Evolutionary conservation across 352 stramenopile species (phyloP), one percentile per base, ranked within the genome.

Genomic region (Pythium monospermum): DNA sequence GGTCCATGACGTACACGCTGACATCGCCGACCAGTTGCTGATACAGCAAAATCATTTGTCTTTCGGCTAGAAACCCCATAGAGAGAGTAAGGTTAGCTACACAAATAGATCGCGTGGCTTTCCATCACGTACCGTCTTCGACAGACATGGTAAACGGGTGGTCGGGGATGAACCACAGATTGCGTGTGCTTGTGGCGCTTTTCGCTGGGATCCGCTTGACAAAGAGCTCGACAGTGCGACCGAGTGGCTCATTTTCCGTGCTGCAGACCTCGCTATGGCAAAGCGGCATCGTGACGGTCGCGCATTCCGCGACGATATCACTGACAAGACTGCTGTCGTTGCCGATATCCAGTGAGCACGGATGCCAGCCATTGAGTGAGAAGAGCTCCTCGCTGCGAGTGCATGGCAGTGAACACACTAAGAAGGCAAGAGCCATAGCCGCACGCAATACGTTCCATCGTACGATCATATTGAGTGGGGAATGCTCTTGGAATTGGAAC

Each of bases 1-100:
- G 59, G 32, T 67, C 59, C 53, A 67, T 63, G 41, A 55, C 19
- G 28, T 67, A 67, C n/a, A 67, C 53, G 22, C 28, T 63, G n/a
- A 56, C 53, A 12, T 54, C 43, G 22, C 53, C 53, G 3, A 36
- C 30, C 1, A 67, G 36, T n/a, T 66, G 39, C 40, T 66, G 22
- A 27, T 66, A 38, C 21, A 66, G 26, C 11, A 52, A 23, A 1
- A 52, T 12, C 51, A 66, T 61, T 58, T 61, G 58, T 18, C 15
- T 25, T 25, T 61, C 57, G 16, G 33, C 56, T 57, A 30, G 13
- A 22, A 32, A 15, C 6, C 25, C 23, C 4, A 26, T 7, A 4
- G 3, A 39, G 22, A 18, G 15, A 32, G 8, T 16, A 35, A 30
- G 3, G 22, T 16, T 43, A 23, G 22, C 6, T 39, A 18, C 11